These are phyloP conservation scores for Mucor lusitanicus DNA, from an alignment of 371 early-diverging fungal species.

Conservation along the genomic window DNA sequence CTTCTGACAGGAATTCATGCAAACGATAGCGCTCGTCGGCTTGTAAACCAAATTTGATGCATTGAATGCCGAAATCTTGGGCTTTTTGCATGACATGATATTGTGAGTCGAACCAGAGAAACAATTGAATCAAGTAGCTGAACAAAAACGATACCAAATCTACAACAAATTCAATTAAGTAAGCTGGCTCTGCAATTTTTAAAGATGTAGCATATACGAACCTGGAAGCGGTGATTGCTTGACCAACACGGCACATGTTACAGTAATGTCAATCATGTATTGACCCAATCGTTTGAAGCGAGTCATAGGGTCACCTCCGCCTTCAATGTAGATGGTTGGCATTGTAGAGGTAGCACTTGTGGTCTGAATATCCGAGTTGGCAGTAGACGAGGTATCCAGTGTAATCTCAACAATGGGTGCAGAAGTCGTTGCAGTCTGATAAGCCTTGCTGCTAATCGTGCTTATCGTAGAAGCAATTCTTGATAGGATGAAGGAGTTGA, in stretches of 20 bases:
- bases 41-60: slow-evolving; percentile 54
- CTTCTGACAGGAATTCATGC: slow-evolving; percentile 60
- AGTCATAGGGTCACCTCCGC: slow-evolving; percentile 22
- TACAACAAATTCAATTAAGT: background rate
- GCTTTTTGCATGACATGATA: slow-evolving; percentile 55
- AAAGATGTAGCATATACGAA: slow-evolving; percentile 1
- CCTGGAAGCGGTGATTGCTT: slow-evolving; percentile 70
- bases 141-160: slow-evolving; percentile 35
- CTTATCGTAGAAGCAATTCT: slow-evolving; percentile 30
- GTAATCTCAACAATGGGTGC: background rate
- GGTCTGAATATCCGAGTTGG: background rate
- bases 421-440: slow-evolving; percentile 11
- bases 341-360: background rate
- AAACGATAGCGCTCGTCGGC: slow-evolving; percentile 63
- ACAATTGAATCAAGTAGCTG: slow-evolving; percentile 47
- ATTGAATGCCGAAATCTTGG: slow-evolving; percentile 51
- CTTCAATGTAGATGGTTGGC: background rate
- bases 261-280: slow-evolving; percentile 48
- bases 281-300: slow-evolving; percentile 39
- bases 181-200: no score
- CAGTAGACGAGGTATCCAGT: background rate
- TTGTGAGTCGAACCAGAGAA: slow-evolving; percentile 52
- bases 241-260: slow-evolving; percentile 54
- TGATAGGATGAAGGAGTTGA: slow-evolving; percentile 24
- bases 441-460: slow-evolving; percentile 11